A percentile compares a stretch with the other conserved stretches of the same genome.
These are phyloP conservation scores for Globisporangium nunn DNA, from an alignment of 352 stramenopile species.

Conservation along the genomic window DNA sequence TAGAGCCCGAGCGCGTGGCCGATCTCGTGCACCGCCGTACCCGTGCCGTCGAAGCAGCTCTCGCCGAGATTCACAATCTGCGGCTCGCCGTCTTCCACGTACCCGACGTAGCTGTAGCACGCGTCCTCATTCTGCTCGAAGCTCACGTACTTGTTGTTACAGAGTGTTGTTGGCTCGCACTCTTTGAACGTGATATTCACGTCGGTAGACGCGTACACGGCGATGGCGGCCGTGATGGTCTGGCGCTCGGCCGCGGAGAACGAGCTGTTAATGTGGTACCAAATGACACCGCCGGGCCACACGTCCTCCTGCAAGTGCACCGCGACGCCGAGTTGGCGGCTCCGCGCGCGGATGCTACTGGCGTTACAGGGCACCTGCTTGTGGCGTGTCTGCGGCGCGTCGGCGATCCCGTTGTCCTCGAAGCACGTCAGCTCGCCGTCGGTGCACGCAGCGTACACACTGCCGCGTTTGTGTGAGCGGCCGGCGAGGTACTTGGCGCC, in stretches of 20 bases:
- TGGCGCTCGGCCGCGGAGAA: slow-evolving; percentile 39
- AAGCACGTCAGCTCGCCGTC: slow-evolving; percentile 41
- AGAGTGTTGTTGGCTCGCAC: slow-evolving; percentile 48
- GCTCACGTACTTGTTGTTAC: slow-evolving; percentile 61
- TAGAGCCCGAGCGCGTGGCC: slow-evolving; percentile 58
- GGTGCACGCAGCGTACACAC: slow-evolving; percentile 46
- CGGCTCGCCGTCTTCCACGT: slow-evolving; percentile 49
- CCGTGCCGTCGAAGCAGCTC: slow-evolving; percentile 52
- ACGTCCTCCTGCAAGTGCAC: slow-evolving; percentile 46
- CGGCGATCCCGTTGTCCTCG: slow-evolving; percentile 53
- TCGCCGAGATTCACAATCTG: slow-evolving; percentile 66
- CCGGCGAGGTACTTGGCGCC: slow-evolving; percentile 49
- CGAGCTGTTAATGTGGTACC: slow-evolving; percentile 52
- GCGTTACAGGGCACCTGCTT: slow-evolving; percentile 28
- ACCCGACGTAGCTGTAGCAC: slow-evolving; percentile 72
- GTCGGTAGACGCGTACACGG: slow-evolving; percentile 46
- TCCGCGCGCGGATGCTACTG: slow-evolving; percentile 14
- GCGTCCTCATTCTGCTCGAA: slow-evolving; percentile 64
- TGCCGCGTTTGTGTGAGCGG: slow-evolving; percentile 30
- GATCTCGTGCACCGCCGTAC: slow-evolving; percentile 55
- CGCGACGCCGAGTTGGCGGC: slow-evolving; percentile 44
- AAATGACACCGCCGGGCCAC: slow-evolving; percentile 65
- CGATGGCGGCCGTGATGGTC: slow-evolving; percentile 49
- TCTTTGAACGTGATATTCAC: slow-evolving; percentile 59
- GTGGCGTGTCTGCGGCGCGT: slow-evolving; percentile 41